Evolutionary conservation across 441 rosid species (phyloP), one percentile per base, ranked within the genome.

Genomic region (Syzygium malaccense): DNA sequence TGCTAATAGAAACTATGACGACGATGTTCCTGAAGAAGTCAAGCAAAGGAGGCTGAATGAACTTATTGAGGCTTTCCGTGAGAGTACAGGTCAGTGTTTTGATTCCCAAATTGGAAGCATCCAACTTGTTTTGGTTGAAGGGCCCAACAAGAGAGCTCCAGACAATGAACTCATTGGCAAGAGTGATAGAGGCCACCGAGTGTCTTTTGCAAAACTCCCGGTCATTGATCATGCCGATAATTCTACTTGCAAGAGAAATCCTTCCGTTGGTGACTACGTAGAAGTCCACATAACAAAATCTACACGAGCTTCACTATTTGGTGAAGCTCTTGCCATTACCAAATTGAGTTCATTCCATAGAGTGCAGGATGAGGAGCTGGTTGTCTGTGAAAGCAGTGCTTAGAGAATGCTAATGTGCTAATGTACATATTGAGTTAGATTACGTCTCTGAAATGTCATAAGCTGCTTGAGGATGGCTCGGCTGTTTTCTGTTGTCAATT

Each of bases 81-180:
- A 92, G 89, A 96, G 96, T 71, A 96, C 98, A 17, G 98, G 97
- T 88, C 94, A 93, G 55, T 93, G 95, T 89, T 96, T 86, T 45
- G 96, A 96, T 91, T 92, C 95, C 83, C 98, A 96, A 90, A 90
- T 98, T 3, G 97, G 97, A 89, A 94, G 94, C 23, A 53, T 89
- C 87, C 99, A 96, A 87, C 94, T 98, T 19, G 96, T 95, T 55
- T 89, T 96, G 88, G 96, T 98, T 5, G 99, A 98, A 94, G 99
- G 99, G 88, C 98, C 97, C 58, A 98, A 96, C 93, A 96, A 92
- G 92, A 94, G 96, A 93, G 98, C 98, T 88, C 99, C 97, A 5
- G 96, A 94, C 71, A 94, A 95, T 14, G 98, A 98, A 88, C 95
- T 98, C 30, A 94, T 96, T 0, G 99, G 99, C 57, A 98, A 95